Base-by-base conservation (phyloP, 495 filamentous ascomycete genomes). In the Margaritispora aquatica region DNA sequence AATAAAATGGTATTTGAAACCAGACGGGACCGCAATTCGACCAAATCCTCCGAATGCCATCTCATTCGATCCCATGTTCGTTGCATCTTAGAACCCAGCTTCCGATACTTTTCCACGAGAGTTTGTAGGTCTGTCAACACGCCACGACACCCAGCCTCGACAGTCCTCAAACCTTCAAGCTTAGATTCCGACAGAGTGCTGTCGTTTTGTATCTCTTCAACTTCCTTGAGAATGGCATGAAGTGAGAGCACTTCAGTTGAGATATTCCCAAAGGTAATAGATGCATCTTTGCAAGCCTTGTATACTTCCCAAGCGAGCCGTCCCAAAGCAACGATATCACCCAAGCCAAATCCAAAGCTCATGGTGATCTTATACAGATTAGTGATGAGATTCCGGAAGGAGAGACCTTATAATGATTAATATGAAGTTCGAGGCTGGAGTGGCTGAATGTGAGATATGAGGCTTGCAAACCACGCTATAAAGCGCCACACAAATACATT, bases 231-330 rank as follows among this genome's bases (percentile, higher is more conserved):
- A 19, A 34, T 20, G 9, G 24, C 51, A 54, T 54, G 51, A n/a
- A 54, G 34, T n/a, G 21, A 26, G 23, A 26, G 21, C 21, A 41
- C 34, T 31, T 54, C 51, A 7, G n/a, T 13, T 20, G 24, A 19
- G 2, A 54, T 54, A 34, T 29, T 54, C 5, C 20, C 27, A 23
- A 54, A 54, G 2, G 19, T 17, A 13, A 20, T 26, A 17, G 26
- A 22, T n/a, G 51, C 51, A 26, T 54, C 9, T 54, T 54, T 24
- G 51, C 51, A 54, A 8, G 51, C 11, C 26, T 13, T 54, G 20
- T 54, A 54, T 15, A 54, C 51, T 29, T 34, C 20, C 51, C 51
- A 54, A 2, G 51, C 51, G 15, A 54, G 23, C 26, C 27, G 51
- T 26, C 51, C 26, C 2, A 34, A 13, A 1, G 51, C 29, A 34